Evolutionary conservation across 352 stramenopile species (phyloP), one percentile per base, ranked within the genome.

Genomic region (Thalassiosira delicatula): DNA sequence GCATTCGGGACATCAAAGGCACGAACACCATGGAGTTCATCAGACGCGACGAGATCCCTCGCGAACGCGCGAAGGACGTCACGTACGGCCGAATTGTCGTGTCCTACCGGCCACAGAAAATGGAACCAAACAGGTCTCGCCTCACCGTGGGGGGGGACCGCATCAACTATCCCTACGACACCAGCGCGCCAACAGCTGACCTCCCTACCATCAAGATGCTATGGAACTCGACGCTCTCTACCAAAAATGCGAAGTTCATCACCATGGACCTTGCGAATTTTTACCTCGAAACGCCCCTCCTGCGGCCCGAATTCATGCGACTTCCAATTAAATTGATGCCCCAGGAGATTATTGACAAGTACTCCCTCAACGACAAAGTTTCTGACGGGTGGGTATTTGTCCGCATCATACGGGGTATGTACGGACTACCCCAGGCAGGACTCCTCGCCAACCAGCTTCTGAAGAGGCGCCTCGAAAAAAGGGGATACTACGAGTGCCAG

Each of bases 291-390:
- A 67, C 46, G 81, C 44, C 66, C 1, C 70, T 89, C 53, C 2
- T 54, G 12, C 40, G 33, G 0, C 68, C n/a, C 44, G 70, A 89
- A 35, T 86, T 79, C 69, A 85, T 84, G 57, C 29, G 44, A 0
- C 66, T 87, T 9, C 0, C 2, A 1, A 49, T 81, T 8, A 5
- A 14, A 2, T 0, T 60, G 21, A 27, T 89, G 1, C 74, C 83
- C 0, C 0, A 74, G 0, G 17, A 61, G 7, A 25, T 61, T 27
- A 23, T 61, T 8, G 17, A 61, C n/a, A 37, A 9, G 3, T 25
- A 37, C 53, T 5, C 9, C 5, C 25, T 61, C 17, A 25, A 7
- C n/a, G 46, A 7, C 7, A 56, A 56, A 23, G 46, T 23, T n/a
- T 7, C 27, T 19, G n/a, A 83, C 49, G 75, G 73, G 29, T 60